These are phyloP conservation scores for Cinchona pubescens DNA, from an alignment of 257 asterid genomes.

Conservation along the genomic window DNA sequence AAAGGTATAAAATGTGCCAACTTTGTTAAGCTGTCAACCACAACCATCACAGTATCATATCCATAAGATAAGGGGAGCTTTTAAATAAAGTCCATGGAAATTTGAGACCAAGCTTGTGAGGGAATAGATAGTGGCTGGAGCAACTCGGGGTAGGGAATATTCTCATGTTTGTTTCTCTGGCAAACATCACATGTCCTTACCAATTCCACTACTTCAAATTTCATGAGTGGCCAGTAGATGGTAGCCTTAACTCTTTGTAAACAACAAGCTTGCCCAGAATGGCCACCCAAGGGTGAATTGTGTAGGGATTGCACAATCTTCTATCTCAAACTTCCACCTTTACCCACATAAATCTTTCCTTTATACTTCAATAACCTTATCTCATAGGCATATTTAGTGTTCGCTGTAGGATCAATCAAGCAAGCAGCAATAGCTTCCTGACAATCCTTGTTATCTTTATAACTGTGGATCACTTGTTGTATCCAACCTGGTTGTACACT, in stretches of 20 bases:
- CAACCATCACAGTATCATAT: background rate
- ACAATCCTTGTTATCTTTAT: no score
- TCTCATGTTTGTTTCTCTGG: no score
- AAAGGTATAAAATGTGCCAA: background rate
- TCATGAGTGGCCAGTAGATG: background rate
- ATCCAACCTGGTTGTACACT: no score
- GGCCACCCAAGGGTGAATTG: fast-evolving
- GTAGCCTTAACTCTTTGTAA: background rate
- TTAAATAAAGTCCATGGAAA: background rate
- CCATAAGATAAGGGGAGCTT: background rate
- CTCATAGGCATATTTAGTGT: no score
- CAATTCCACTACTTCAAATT: background rate
- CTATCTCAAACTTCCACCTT: no score
- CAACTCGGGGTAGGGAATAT: background rate
- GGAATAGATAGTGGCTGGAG: background rate
- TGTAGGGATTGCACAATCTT: background rate
- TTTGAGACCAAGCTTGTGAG: background rate
- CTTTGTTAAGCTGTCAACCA: background rate
- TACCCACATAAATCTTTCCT: no score
- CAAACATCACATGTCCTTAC: background rate
- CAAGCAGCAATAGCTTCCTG: no score
- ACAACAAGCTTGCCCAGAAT: background rate
- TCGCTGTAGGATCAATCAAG: no score
- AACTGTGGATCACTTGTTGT: no score
- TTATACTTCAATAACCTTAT: no score